Evolutionary conservation across 441 rosid species (phyloP).

Genomic region (Euphorbia corollata): DNA sequence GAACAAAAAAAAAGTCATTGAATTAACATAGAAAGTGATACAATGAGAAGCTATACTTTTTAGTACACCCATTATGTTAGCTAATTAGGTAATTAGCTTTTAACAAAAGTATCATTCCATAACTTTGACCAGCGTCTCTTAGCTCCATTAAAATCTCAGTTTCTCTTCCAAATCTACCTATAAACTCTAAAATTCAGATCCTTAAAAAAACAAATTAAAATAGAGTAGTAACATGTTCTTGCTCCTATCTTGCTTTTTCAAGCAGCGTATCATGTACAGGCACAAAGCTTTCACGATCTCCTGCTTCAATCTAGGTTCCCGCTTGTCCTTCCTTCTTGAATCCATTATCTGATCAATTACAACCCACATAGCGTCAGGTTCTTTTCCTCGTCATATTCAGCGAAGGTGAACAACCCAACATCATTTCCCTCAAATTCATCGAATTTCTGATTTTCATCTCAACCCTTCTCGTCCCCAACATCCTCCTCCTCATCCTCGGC

Average conservation of each 20-base stretch:
- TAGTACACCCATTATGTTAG: no score
- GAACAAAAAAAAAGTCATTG: no score
- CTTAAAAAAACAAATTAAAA: no score
- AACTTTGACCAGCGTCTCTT: no score
- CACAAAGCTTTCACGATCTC: conserved; percentile 90
- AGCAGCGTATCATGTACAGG: conserved; percentile 79
- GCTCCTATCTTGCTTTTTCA: conserved; percentile 91
- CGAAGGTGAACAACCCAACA: conserved; percentile 81
- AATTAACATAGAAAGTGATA: no score
- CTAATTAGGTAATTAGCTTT: no score
- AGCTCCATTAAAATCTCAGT: no score
- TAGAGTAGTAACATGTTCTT: conserved; percentile 83
- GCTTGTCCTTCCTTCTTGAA: conserved; percentile 72
- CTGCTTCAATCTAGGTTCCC: conserved; percentile 80
- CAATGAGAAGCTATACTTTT: no score
- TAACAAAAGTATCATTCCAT: no score
- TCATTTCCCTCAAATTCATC: conserved; percentile 96
- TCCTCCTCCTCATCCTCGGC: conserved; percentile 80
- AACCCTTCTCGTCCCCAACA: conserved; percentile 78
- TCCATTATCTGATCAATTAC: conserved; percentile 83
- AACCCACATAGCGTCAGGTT: conserved; percentile 94
- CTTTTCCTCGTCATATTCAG: conserved; percentile 92
- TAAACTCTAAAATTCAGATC: no score
- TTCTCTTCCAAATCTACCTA: no score
- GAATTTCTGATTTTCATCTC: conserved; percentile 90